Percentiles rank a stretch among this genome's conserved stretches.
Conservation (phyloP, 495 filamentous ascomycete genomes). For the Daldinia loculata region DNA sequence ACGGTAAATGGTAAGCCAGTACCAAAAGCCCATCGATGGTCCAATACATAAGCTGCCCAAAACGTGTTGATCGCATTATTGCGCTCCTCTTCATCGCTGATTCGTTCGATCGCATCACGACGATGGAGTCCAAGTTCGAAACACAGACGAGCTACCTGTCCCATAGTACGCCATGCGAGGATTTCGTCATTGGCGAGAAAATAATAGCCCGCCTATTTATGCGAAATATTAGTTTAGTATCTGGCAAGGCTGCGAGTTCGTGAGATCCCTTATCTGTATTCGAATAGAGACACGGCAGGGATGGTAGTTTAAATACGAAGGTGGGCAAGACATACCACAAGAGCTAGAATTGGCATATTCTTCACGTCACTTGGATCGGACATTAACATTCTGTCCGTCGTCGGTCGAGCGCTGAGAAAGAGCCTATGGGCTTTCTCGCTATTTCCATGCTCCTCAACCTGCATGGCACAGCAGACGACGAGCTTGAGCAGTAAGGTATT, state of each 20-base stretch:
- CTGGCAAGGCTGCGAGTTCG: neutral
- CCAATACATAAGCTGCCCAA: slow-evolving; percentile 82
- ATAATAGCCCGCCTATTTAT: slow-evolving; percentile 72
- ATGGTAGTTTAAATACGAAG: neutral
- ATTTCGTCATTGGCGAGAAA: slow-evolving; percentile 84
- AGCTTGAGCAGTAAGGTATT: slow-evolving; percentile 78
- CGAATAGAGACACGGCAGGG: neutral
- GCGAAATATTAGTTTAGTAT: neutral
- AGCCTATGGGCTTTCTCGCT: slow-evolving; percentile 75
- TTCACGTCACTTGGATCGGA: slow-evolving; percentile 71
- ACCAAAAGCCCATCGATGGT: slow-evolving; percentile 82
- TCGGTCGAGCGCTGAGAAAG: slow-evolving; percentile 73
- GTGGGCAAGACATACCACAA: slow-evolving; percentile 63
- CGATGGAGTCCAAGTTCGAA: slow-evolving; percentile 83
- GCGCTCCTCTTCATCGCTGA: slow-evolving; percentile 70
- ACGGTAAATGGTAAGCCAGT: slow-evolving; percentile 83
- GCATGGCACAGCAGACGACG: slow-evolving; percentile 76
- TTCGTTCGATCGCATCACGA: slow-evolving; percentile 73
- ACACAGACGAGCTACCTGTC: slow-evolving; percentile 76
- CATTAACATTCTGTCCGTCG: slow-evolving; percentile 73
- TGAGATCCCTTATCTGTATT: neutral
- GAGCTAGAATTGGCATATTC: slow-evolving; percentile 74
- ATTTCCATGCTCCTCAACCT: slow-evolving; percentile 77
- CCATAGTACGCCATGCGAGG: slow-evolving; percentile 81
- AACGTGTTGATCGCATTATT: slow-evolving; percentile 71